Percentiles rank a stretch among this genome's conserved stretches.
Evolutionary conservation across 176 grass and related monocot genomes (phyloP).

Genomic region (Oryza brachyantha): DNA sequence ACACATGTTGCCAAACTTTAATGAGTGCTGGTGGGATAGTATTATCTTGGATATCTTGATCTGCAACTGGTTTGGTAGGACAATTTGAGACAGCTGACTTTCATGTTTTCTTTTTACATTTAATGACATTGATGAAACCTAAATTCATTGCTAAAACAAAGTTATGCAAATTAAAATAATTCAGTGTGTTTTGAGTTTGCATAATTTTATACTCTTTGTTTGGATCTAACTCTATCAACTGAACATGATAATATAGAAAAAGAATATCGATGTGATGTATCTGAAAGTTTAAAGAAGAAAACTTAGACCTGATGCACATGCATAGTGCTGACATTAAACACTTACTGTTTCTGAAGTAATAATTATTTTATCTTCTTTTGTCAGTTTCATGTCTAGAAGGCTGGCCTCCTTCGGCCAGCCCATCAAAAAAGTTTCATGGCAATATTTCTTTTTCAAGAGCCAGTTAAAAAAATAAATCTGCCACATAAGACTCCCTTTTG

Average conservation of each 20-base stretch:
- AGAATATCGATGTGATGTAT: slow-evolving; percentile 8
- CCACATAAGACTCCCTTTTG: background rate
- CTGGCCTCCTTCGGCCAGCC: background rate
- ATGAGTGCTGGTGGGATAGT: slow-evolving; percentile 99
- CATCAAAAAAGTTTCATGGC: slow-evolving; percentile 1
- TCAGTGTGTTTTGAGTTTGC: background rate
- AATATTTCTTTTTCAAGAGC: background rate
- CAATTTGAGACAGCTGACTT: slow-evolving; percentile 13
- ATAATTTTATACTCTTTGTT: slow-evolving; percentile 26
- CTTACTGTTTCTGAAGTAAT: slow-evolving; percentile 3
- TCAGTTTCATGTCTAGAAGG: too few relatives aligned
- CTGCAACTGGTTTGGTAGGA: slow-evolving; percentile 99
- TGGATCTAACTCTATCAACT: slow-evolving; percentile 24
- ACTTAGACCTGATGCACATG: background rate
- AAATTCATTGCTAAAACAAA: background rate
- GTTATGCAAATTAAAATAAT: slow-evolving; percentile 2
- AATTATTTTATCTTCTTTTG: slow-evolving; percentile 4
- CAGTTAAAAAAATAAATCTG: background rate
- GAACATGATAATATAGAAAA: slow-evolving; percentile 22
- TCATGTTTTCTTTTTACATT: background rate
- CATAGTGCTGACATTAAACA: background rate
- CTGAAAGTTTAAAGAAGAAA: background rate
- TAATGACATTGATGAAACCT: slow-evolving; percentile 4
- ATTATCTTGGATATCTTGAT: slow-evolving; percentile 96
- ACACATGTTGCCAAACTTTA: slow-evolving; percentile 99